These are phyloP conservation scores for Cymbopogon flexuosus DNA, from an alignment of 202 grass and related monocot genomes.

Conservation along the genomic window DNA sequence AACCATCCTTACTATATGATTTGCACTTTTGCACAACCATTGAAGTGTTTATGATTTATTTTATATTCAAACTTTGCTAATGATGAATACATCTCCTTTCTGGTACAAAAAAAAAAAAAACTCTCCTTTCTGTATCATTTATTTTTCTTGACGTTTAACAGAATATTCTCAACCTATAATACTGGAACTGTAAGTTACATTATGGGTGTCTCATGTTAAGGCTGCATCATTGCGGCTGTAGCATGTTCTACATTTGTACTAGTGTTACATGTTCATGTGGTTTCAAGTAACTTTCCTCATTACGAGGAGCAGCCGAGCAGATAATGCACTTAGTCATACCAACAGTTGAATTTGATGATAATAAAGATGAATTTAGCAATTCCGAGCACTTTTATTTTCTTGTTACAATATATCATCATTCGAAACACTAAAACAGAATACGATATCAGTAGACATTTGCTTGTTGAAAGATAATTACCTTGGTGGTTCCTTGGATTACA, in stretches of 20 bases:
- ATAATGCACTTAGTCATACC: slow-evolving; percentile 1
- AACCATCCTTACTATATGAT: slow-evolving; percentile 30
- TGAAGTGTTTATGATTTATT: background rate
- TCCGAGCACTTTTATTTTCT: background rate
- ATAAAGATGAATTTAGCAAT: slow-evolving; percentile 1
- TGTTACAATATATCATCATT: background rate
- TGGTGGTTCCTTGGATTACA: background rate
- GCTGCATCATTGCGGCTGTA: background rate
- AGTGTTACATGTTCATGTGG: background rate
- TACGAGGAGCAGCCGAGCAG: background rate
- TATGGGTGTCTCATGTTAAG: slow-evolving; percentile 7
- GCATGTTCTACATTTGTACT: background rate
- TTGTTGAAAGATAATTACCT: background rate
- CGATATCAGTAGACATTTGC: background rate
- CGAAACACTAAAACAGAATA: background rate
- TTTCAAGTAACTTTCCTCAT: slow-evolving; percentile 24
- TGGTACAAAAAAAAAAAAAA: too few relatives aligned
- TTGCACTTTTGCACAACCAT: slow-evolving; percentile 18
- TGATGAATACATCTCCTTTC: background rate
- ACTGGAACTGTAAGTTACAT: background rate
- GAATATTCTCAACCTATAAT: slow-evolving; percentile 9
- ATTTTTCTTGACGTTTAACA: background rate
- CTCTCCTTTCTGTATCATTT: background rate
- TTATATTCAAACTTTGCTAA: background rate
- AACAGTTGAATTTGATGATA: background rate